Evolutionary conservation across 2,329 filamentous ascomycete species (phyloP), one percentile per base, ranked within the genome.

Genomic region (Colletotrichum phormii): DNA sequence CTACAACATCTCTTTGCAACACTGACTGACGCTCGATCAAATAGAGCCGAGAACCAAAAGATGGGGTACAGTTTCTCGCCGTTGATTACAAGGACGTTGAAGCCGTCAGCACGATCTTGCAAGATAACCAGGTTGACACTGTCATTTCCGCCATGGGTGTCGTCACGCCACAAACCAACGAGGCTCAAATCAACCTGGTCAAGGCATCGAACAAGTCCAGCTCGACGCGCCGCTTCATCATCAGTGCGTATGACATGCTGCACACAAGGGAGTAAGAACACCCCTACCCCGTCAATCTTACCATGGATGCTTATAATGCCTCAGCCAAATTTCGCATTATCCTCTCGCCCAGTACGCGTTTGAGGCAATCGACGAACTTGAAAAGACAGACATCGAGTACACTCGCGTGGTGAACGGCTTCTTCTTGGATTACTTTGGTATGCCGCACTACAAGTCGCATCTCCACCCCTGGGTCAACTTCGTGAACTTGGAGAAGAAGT

Each of bases 161-260:
- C 1, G 75, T 77, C 8, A 78, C 84, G 57, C 72, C 77, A 59
- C 75, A 77, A 4, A 75, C 76, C 64, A 77, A 78, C 49, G 13
- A 42, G 18, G 78, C 80, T 0, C 81, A 87, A 73, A 24, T 84
- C 26, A 83, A 84, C 33, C 79, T 88, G 11, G 83, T 88, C 63
- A 76, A 80, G 12, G 86, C 86, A 1, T 84, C 85, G 0, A 82
- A 82, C n/a, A 74, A 74, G n/a, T 83, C 85, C 1, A 73, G 54
- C 11, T 64, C 74, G 0, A 86, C 85, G 0, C 79, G 79, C 63
- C 77, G 85, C 26, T 84, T 86, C 59, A 81, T 87, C 24, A 80
- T 85, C 0, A 87, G 83, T 72, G 79, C 82, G 62, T 88, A 80
- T 75, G 84, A 80, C 42, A 75, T 13, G 79, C 81, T 29, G 0